Evolutionary conservation across 2,329 filamentous ascomycete species (phyloP), one percentile per base, ranked within the genome.

Genomic region (Conoideocrella luteorostrata): DNA sequence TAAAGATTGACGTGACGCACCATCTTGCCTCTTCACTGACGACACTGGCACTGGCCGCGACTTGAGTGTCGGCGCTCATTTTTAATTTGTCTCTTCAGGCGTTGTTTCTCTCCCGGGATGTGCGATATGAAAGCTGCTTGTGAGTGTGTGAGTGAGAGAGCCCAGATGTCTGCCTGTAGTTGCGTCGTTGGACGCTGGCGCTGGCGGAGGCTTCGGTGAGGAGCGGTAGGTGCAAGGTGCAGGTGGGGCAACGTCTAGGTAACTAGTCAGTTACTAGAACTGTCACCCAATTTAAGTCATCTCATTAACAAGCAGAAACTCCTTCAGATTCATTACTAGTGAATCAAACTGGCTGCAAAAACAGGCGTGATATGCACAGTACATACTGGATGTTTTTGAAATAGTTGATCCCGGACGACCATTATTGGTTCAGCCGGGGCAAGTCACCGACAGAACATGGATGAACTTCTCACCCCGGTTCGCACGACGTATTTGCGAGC

Each of bases 391-490:
- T 39, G 37, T 2, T 22, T 7, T 30, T 15, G 18, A 18, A 5
- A 4, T 30, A 6, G 9, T 18, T 9, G 24, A 13, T n/a, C 18
- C 20, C 10, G 39, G 5, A 11, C n/a, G 20, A 15, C 20, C 18
- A 10, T 20, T 12, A 22, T 22, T 33, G 20, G 26, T 40, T 18
- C 20, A 15, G 28, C 29, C 41, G 41, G 44, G 38, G 35, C 21
- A 28, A 35, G 26, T 6, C 32, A 28, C 18, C 35, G 11, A 11
- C 17, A 4, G 6, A 33, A 39, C 22, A 82, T 82, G 78, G 77
- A 79, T 44, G 70, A 70, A 22, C 61, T 82, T 21, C 61, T 81
- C 46, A 76, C 67, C 9, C 75, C 71, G 2, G 66, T 78, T 51
- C 76, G 71, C 65, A 73, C 69, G 38, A 71, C 69, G 2, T 74